Percentiles rank a stretch among this genome's conserved stretches.
Conservation (phyloP, 2,329 filamentous ascomycete genomes). For the Aspergillus fumigatus region DNA sequence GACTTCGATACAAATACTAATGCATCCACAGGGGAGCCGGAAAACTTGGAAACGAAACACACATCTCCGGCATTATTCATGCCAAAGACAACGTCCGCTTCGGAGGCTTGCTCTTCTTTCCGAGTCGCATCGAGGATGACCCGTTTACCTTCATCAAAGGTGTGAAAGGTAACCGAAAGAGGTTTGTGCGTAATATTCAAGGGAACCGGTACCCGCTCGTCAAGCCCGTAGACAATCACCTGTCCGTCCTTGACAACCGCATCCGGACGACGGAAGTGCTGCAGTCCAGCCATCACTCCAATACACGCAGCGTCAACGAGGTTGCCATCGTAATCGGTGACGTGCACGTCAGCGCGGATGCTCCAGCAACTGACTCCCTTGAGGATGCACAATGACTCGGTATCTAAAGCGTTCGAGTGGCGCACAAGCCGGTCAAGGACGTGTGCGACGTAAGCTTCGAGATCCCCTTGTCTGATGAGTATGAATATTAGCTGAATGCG, state of each 20-base stretch:
- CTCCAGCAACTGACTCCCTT: conserved; percentile 90
- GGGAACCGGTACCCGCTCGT: conserved; percentile 84
- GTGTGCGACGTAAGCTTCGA: conserved; percentile 79
- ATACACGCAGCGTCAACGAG: conserved; percentile 82
- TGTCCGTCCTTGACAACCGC: conserved; percentile 79
- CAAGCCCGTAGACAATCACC: conserved; percentile 75
- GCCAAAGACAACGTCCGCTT: conserved; percentile 70
- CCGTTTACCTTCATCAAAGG: conserved; percentile 54
- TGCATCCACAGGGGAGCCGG: conserved; percentile 77
- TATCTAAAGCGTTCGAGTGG: conserved; percentile 86
- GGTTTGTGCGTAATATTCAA: conserved; percentile 89
- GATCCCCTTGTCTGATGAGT: conserved; percentile 62
- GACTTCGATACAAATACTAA: conserved; percentile 72
- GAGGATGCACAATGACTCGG: conserved; percentile 89
- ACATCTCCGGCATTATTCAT: conserved; percentile 87
- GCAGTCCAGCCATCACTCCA: conserved; percentile 78
- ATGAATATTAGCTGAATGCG: neutral
- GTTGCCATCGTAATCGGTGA: conserved; percentile 86
- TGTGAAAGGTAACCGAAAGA: conserved; percentile 84
- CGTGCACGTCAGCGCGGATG: conserved; percentile 84
- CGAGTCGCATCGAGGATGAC: conserved; percentile 44
- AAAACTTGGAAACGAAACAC: conserved; percentile 86
- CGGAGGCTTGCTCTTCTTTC: conserved; percentile 51
- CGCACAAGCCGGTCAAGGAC: conserved; percentile 92
- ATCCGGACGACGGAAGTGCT: conserved; percentile 88